Evolutionary conservation across 2,329 filamentous ascomycete genomes (phyloP), one percentile per base, ranked within the genome.

Genomic region (Penicillium sp.): DNA sequence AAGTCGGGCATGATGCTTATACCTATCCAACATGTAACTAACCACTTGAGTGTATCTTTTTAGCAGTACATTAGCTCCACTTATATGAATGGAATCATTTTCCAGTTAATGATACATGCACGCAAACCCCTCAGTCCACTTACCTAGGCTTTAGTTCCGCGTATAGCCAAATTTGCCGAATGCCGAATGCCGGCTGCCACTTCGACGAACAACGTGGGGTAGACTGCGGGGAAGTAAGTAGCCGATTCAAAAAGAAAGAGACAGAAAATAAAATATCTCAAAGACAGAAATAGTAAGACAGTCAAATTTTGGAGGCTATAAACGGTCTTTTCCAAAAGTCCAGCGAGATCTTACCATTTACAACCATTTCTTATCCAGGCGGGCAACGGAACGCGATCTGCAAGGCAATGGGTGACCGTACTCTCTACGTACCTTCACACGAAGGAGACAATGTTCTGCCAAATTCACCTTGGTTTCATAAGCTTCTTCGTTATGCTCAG

Each of bases 1-100:
- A 82, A 82, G 69, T 83, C 79, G 19, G 71, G 61, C 78, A 80
- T 80, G 23, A 29, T 58, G 36, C 19, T 36, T 43, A 14, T 11
- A 23, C 6, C 5, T 26, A 26, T 40, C 5, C 39, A 43, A 18
- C n/a, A n/a, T n/a, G n/a, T n/a, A n/a, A n/a, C n/a, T n/a, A n/a
- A n/a, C n/a, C n/a, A n/a, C n/a, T n/a, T n/a, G n/a, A n/a, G n/a
- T n/a, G n/a, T n/a, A n/a, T n/a, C n/a, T n/a, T n/a, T n/a, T 31
- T 14, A 9, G 8, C 11, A 43, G 13, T 9, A 5, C 8, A 18
- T 16, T 14, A 43, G 14, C n/a, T 43, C 13, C 14, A 8, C 11
- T 13, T 4, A 26, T 43, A 43, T 26, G n/a, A 16, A 16, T 43
- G 6, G 8, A 6, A 21, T 9, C 5, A 43, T 43, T 28, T 43